Conservation (phyloP, 2,329 filamentous ascomycete genomes). For the Colletotrichum ledebouriae region DNA sequence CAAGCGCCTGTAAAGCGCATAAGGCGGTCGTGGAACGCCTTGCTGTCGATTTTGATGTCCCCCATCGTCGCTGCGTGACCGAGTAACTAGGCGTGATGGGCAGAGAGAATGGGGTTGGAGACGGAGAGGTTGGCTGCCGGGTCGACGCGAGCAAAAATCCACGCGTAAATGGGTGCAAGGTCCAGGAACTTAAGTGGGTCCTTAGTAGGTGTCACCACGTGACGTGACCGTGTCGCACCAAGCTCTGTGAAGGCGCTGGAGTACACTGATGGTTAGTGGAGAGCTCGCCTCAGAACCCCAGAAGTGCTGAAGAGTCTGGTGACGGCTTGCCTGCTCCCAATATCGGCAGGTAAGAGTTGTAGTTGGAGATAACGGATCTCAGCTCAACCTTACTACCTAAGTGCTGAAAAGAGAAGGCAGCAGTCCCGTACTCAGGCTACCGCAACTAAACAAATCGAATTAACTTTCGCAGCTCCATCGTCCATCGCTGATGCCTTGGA, state of each 20-base stretch:
- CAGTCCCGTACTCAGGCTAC: too few relatives aligned
- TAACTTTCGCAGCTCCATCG: too few relatives aligned
- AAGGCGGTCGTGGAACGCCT: conserved; percentile 93
- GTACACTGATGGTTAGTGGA: conserved; percentile 22
- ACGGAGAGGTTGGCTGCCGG: conserved; percentile 37
- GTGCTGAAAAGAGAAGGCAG: too few relatives aligned
- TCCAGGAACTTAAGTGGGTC: conserved; percentile 13
- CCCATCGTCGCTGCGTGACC: conserved; percentile 65
- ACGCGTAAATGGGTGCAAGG: conserved; percentile 55
- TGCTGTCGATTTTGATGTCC: conserved; percentile 96
- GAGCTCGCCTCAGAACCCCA: not conserved
- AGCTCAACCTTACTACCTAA: too few relatives aligned
- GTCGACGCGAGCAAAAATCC: conserved; percentile 56
- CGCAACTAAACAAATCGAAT: too few relatives aligned
- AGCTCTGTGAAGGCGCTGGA: not conserved
- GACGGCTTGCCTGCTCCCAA: too few relatives aligned
- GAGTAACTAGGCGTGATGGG: conserved; percentile 41
- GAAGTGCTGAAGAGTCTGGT: too few relatives aligned
- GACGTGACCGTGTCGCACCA: conserved; percentile 44
- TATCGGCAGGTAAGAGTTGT: too few relatives aligned
- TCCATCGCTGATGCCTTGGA: too few relatives aligned
- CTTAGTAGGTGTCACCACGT: conserved; percentile 49
- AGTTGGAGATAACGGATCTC: too few relatives aligned
- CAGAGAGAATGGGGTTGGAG: conserved; percentile 34
- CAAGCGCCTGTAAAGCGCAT: conserved; percentile 89